These are phyloP conservation scores for Lactuca saligna DNA, from an alignment of 129 eudicot genomes.

Conservation along the genomic window DNA sequence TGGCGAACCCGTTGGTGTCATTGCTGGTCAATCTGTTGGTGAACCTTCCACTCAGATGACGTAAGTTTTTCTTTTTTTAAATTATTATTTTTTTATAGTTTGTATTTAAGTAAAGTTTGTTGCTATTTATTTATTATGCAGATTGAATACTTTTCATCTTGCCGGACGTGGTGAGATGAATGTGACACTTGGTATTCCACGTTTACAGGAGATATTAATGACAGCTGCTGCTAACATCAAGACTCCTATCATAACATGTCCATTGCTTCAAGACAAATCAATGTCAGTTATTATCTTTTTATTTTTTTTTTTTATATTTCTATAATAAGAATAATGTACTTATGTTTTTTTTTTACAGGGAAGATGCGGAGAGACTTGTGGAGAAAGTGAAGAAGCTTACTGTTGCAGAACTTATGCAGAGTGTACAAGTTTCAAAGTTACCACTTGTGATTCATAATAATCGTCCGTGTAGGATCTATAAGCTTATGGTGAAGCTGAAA, in stretches of 20 bases:
- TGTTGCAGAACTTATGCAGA: constrained; percentile 79
- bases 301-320: no score
- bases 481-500: constrained; percentile 60
- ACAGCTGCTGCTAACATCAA: constrained; percentile 73
- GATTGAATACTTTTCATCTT: constrained; percentile 96
- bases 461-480: constrained; percentile 48
- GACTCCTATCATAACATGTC: constrained; percentile 95
- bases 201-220: constrained; percentile 94
- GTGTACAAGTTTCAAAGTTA: constrained; percentile 56
- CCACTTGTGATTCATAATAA: constrained; percentile 43
- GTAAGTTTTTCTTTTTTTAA: constrained; percentile 41
- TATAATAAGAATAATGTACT: no score
- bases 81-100: neutral
- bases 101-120: neutral
- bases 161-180: constrained; percentile 99
- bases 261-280: constrained; percentile 52
- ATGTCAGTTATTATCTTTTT: constrained; percentile 45
- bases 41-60: constrained; percentile 99
- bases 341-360: constrained; percentile 35
- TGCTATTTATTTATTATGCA: constrained; percentile 33
- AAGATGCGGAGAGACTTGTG: constrained; percentile 72
- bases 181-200: constrained; percentile 97
- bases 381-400: constrained; percentile 60
- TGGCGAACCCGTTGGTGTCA: constrained; percentile 95
- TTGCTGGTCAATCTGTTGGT: constrained; percentile 93